A percentile compares a stretch with the other conserved stretches of the same genome.
Conservation (phyloP, 495 filamentous ascomycete species). For the Bombardia bombarda region DNA sequence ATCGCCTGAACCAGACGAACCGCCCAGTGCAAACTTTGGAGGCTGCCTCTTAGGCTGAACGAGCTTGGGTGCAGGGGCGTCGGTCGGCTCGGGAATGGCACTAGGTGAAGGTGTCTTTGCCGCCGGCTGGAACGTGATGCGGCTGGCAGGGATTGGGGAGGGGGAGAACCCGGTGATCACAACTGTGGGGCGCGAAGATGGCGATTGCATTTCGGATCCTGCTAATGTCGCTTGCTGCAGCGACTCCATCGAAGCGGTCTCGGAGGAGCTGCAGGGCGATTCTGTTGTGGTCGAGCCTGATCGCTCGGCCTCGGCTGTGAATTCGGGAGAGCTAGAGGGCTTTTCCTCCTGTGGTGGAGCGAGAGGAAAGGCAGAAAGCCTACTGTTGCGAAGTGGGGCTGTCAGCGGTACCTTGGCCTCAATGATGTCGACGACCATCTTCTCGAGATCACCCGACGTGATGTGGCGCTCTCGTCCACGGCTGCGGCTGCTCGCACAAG, state of each 20-base stretch:
- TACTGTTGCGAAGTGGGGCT: constrained; percentile 48
- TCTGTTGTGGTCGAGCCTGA: constrained; percentile 33
- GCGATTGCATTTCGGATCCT: constrained; percentile 22
- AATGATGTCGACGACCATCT: constrained; percentile 79
- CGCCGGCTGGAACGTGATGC: constrained; percentile 20
- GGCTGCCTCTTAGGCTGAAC: constrained; percentile 42
- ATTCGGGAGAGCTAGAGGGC: constrained; percentile 19
- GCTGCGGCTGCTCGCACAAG: constrained; percentile 49
- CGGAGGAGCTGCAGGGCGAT: constrained; percentile 22
- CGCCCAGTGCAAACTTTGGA: constrained; percentile 48
- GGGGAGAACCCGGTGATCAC: constrained; percentile 85
- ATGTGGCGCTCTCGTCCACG: constrained; percentile 82
- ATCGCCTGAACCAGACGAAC: constrained; percentile 39
- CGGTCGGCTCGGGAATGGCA: constrained; percentile 35
- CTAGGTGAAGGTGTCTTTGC: constrained; percentile 17
- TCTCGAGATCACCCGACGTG: constrained; percentile 75
- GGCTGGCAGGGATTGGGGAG: constrained; percentile 60
- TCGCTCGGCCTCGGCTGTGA: too few relatives aligned
- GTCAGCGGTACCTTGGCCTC: constrained; percentile 66
- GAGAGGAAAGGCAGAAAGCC: constrained; percentile 23
- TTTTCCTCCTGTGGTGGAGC: constrained; percentile 5
- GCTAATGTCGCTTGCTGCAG: constrained; percentile 25
- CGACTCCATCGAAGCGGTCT: constrained; percentile 20
- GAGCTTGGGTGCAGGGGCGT: constrained; percentile 39
- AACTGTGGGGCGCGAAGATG: too few relatives aligned